phyloP scores from a whole-genome alignment of 495 filamentous ascomycete species.

The Lophiotrema nucula region DNA sequence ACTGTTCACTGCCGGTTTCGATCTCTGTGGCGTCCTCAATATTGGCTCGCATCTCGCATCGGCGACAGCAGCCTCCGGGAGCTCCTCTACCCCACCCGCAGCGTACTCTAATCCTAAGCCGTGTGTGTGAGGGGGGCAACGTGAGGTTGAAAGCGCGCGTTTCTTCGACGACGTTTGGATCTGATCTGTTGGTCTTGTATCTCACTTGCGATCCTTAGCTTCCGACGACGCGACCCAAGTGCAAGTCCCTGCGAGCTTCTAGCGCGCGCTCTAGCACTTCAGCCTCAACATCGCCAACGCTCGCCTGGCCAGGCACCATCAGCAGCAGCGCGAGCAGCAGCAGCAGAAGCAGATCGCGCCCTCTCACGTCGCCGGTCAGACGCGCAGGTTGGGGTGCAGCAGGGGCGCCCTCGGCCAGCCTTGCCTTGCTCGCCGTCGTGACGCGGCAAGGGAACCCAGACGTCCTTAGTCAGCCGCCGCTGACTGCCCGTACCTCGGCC shows the following conservation, averaged over 20 bases:
- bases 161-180: neutral
- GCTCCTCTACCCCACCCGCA: too few species aligned
- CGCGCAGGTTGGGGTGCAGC: neutral
- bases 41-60: slow-evolving; percentile 10
- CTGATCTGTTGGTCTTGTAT: too few species aligned
- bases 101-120: too few species aligned
- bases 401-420: neutral
- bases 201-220: too few species aligned
- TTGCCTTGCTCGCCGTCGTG: neutral
- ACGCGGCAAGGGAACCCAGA: too few species aligned
- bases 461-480: neutral
- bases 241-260: slow-evolving; percentile 4
- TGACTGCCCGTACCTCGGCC: slow-evolving; percentile 1
- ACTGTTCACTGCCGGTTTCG: slow-evolving; percentile 17
- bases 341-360: slow-evolving; percentile 1
- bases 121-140: too few species aligned
- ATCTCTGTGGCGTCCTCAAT: slow-evolving; percentile 12
- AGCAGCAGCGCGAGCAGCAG: neutral
- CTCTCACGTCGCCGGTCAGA: neutral
- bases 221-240: neutral
- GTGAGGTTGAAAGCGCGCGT: too few species aligned
- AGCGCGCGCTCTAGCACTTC: slow-evolving; percentile 11
- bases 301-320: neutral
- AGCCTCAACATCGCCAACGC: slow-evolving; percentile 18
- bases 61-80: neutral